phyloP scores from a whole-genome alignment of 345 rosid genomes.

The Aegle marmelos region DNA sequence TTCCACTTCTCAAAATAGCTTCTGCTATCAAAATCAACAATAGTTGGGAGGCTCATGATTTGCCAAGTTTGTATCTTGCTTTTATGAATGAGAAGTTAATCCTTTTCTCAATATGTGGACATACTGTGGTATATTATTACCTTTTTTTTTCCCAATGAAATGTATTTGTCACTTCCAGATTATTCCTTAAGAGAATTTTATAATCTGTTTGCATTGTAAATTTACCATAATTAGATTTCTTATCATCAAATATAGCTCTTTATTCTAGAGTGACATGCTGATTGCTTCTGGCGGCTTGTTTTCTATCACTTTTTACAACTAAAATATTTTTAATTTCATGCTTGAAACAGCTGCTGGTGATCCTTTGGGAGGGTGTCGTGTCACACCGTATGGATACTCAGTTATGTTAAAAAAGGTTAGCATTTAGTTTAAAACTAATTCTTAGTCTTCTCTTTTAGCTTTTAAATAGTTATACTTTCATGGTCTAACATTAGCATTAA shows the following conservation, averaged over 20 bases:
- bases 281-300: background rate
- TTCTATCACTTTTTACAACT: background rate
- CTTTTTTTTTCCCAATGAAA: background rate
- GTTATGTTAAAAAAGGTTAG: conserved; percentile 72
- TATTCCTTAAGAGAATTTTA: background rate
- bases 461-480: background rate
- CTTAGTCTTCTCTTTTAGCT: background rate
- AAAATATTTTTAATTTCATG: conserved; percentile 8
- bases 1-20: background rate
- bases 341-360: conserved; percentile 68
- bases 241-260: background rate
- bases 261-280: conserved; percentile 4
- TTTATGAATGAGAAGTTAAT: background rate
- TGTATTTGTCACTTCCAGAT: background rate
- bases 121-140: background rate
- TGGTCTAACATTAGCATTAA: background rate
- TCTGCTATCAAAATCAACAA: background rate
- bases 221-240: background rate
- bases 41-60: background rate
- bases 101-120: background rate
- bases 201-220: background rate
- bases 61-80: background rate
- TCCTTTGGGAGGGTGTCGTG: conserved; percentile 84
- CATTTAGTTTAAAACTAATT: background rate
- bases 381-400: conserved; percentile 87